A percentile compares a stretch with the other conserved stretches of the same genome.
These are phyloP conservation scores for Eucalyptus polyanthemos DNA, from an alignment of 345 rosid genomes.

Conservation along the genomic window DNA sequence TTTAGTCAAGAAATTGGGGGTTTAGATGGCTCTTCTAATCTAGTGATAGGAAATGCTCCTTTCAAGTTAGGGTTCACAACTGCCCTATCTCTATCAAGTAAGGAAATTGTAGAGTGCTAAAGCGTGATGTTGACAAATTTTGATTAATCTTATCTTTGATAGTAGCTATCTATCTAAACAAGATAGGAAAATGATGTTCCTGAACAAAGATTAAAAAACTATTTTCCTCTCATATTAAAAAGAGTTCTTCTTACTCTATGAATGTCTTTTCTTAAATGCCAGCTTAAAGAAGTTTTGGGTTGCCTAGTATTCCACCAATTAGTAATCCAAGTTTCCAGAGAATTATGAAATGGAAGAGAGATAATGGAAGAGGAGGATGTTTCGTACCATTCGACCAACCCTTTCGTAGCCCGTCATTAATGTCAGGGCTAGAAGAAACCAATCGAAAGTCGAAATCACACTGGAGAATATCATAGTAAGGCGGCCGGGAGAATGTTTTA, in stretches of 20 bases:
- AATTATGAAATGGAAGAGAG: not conserved
- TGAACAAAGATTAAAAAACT: not conserved
- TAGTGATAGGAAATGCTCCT: not conserved
- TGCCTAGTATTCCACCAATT: not conserved
- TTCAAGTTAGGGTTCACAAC: not conserved
- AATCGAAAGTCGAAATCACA: not conserved
- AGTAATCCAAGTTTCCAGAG: not conserved
- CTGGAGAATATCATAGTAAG: not conserved
- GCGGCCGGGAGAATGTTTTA: not conserved
- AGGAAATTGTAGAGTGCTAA: not conserved
- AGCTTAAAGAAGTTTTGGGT: not conserved
- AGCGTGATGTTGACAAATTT: not conserved
- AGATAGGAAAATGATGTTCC: not conserved
- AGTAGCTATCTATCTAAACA: not conserved
- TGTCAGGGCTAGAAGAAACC: not conserved
- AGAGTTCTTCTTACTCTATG: not conserved
- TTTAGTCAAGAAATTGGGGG: not conserved
- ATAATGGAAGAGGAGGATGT: not conserved
- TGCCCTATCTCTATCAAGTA: not conserved
- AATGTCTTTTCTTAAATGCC: not conserved
- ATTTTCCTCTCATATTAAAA: not conserved
- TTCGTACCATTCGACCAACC: not conserved
- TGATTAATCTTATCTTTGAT: not conserved
- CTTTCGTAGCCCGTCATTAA: not conserved
- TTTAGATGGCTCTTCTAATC: not conserved